Evolutionary conservation across 345 rosid genomes (phyloP).

Genomic region (Reutealis trisperma): DNA sequence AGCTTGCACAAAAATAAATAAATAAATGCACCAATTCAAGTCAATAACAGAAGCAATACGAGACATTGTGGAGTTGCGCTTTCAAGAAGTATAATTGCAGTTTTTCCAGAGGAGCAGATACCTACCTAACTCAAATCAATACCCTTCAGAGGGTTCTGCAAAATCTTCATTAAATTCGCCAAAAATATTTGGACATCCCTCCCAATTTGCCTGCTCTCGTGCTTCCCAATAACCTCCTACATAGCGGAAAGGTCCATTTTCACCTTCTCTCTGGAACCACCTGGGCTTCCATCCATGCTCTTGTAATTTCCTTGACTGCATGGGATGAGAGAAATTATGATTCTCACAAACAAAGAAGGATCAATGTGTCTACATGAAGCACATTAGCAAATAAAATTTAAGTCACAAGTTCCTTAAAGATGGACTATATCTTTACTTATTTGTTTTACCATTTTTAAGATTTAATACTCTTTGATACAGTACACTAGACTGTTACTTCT

Average conservation of each 20-base stretch:
- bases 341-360: not conserved
- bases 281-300: constrained; percentile 91
- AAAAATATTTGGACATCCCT: constrained; percentile 74
- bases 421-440: not conserved
- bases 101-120: constrained; percentile 15
- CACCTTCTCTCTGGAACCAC: constrained; percentile 72
- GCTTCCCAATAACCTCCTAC: constrained; percentile 98
- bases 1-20: not conserved
- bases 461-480: not conserved
- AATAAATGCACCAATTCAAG: not conserved
- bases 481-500: not conserved
- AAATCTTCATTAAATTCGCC: constrained; percentile 63
- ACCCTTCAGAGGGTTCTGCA: constrained; percentile 33
- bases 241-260: constrained; percentile 60
- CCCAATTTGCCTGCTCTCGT: constrained; percentile 63
- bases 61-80: not conserved
- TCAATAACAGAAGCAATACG: not conserved
- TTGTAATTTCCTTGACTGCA: constrained; percentile 82
- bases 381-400: too few relatives aligned
- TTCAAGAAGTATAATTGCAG: not conserved
- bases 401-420: too few relatives aligned
- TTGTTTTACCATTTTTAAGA: not conserved
- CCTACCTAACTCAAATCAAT: constrained; percentile 32
- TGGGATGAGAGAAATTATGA: constrained; percentile 2
- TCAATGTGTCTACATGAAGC: too few relatives aligned